Conservation (phyloP, 1,139 yeast genomes). For the Groenewaldozyma sp. region DNA sequence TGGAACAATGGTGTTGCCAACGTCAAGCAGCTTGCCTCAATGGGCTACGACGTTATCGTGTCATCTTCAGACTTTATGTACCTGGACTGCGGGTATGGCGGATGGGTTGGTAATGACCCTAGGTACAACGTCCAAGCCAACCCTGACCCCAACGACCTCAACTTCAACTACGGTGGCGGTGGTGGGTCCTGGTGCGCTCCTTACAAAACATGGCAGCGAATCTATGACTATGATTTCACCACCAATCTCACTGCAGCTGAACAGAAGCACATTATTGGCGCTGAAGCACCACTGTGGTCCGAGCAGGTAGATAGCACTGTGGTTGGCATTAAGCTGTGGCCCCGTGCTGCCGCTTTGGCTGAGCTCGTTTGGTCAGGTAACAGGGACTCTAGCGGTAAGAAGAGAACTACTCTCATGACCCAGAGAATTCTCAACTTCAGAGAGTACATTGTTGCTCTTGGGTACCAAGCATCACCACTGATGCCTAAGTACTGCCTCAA, state of each 20-base stretch:
- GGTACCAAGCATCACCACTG: conserved; percentile 34
- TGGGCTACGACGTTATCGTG: conserved; percentile 40
- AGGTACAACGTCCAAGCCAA: conserved; percentile 25
- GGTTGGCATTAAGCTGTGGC: conserved; percentile 39
- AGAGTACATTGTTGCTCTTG: conserved; percentile 37
- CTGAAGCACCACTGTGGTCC: conserved; percentile 40
- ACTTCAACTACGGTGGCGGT: conserved; percentile 29
- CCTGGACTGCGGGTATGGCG: conserved; percentile 43
- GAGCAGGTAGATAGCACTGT: conserved; percentile 37
- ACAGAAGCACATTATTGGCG: conserved; percentile 35
- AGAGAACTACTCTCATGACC: conserved; percentile 32
- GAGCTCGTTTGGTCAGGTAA: conserved; percentile 43
- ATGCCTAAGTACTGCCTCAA: conserved; percentile 36
- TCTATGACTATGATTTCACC: conserved; percentile 36
- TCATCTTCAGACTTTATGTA: conserved; percentile 35
- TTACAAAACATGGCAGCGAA: conserved; percentile 43
- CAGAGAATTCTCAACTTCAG: conserved; percentile 38
- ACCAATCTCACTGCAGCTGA: conserved; percentile 32
- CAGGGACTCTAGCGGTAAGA: conserved; percentile 27
- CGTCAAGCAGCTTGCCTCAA: conserved; percentile 29
- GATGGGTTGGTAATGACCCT: conserved; percentile 36
- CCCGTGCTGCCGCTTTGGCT: conserved; percentile 41
- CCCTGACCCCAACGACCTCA: conserved; percentile 26
- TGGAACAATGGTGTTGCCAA: conserved; percentile 33
- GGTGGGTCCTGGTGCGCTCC: conserved; percentile 47